Evolutionary conservation across 805 yeast genomes (phyloP), one percentile per base, ranked within the genome.

Genomic region (Kuraishia capsulata): DNA sequence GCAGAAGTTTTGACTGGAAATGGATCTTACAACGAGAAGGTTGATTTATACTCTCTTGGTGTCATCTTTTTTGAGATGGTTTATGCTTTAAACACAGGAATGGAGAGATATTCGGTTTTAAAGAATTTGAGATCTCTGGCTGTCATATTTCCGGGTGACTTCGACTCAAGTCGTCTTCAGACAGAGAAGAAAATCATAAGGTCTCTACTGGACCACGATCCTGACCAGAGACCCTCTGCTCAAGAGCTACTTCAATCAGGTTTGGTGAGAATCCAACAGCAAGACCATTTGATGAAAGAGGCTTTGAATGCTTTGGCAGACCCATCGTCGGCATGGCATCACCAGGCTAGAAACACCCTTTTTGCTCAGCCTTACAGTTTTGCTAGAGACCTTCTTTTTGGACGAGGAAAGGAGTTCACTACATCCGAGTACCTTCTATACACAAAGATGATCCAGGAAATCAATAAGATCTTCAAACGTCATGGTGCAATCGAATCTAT

Each of bases 21-120:
- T 33, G 81, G 81, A 3, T 65, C 71, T n/a, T 92, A 92, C 55
- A 81, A 90, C 53, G 96, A 85, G 45, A 92, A 92, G 48, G 95
- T 92, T 29, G 99, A 92, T 56, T 81, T 92, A 83, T 92, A 88
- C 55, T 88, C 98, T 0, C 61, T 92, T 30, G 99, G 99, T 3
- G 77, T 92, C 26, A 92, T 92, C 1, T 87, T 92, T 53, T 92
- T 92, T 56, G 98, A 92, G 54, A 92, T 92, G 98, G 73, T 87
- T 21, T 87, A 79, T 54, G 69, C 80, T 1, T 68, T 90, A 49
- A 67, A 69, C n/a, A 92, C 99, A 0, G 89, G 87, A 2, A 92
- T 92, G 97, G 99, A 92, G 55, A 69, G 98, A 38, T 87, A 82
- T 9, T 68, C 71, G 35, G 84, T 78, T 5, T 60, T 92, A n/a